These are phyloP conservation scores for Neofusicoccum laricinum DNA, from an alignment of 2,329 filamentous ascomycete species.

Conservation along the genomic window DNA sequence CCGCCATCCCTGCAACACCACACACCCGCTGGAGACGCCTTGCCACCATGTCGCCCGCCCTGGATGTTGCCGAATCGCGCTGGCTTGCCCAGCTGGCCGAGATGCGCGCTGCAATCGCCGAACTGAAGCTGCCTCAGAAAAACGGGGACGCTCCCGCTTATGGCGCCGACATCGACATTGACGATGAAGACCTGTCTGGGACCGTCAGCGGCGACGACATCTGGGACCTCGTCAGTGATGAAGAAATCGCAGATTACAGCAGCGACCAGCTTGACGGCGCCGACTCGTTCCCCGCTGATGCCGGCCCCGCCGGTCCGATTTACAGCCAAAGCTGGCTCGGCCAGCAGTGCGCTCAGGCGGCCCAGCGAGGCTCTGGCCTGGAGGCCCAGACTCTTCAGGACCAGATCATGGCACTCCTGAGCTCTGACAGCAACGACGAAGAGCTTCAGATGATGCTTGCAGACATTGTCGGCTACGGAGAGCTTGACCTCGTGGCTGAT, in stretches of 20 bases:
- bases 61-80: constrained; percentile 54
- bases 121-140: constrained; percentile 57
- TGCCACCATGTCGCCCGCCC: constrained; percentile 35
- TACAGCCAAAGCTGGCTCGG: constrained; percentile 70
- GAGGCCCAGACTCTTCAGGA: constrained; percentile 68
- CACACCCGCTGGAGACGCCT: neutral
- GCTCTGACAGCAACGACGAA: constrained; percentile 66
- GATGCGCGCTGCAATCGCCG: constrained; percentile 82
- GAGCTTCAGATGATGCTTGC: constrained; percentile 88
- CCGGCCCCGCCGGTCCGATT: constrained; percentile 27
- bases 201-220: constrained; percentile 73
- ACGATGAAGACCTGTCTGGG: constrained; percentile 62
- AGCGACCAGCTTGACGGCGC: constrained; percentile 62
- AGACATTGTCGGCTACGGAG: constrained; percentile 88
- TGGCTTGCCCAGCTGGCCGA: constrained; percentile 83
- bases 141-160: constrained; percentile 50
- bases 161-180: constrained; percentile 58
- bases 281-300: constrained; percentile 23
- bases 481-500: constrained; percentile 89
- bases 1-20: neutral
- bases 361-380: constrained; percentile 63
- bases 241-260: constrained; percentile 63
- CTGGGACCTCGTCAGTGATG: constrained; percentile 86
- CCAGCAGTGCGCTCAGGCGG: constrained; percentile 64
- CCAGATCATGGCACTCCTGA: constrained; percentile 73